Base-by-base conservation (phyloP, 805 yeast genomes). In the Metschnikowia kofuensis region DNA sequence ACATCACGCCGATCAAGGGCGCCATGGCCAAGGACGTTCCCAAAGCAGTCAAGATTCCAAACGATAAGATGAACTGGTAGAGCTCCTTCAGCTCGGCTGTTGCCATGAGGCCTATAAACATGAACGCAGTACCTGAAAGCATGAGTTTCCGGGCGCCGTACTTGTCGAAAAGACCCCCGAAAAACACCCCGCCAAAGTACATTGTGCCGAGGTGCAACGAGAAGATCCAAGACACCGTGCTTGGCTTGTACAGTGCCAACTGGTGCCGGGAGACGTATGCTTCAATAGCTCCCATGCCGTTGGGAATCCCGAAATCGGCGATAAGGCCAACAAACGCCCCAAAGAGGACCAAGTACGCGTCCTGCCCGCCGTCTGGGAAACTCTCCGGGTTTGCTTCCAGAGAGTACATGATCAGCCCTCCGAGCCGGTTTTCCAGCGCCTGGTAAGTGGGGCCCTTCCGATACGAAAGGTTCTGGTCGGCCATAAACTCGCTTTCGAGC, bases 11-110 rank as follows among this genome's bases (percentile, higher is more conserved):
- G 29, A 79, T 62, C 42, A 76, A 62, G 4, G 80, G 71, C 4
- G 74, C 61, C 64, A 77, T 74, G 26, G 73, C 60, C 48, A 77
- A 49, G 1, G 75, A 66, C 4, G 70, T 59, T 1, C 79, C 80
- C 1, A 76, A 44, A 0, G 82, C 80, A 12, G 50, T 47, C 26
- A 47, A 35, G 10, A 77, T 57, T 30, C 85, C 78, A 60, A 78
- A 81, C 8, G 79, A 70, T 12, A 82, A 60, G 34, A 83, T 67
- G 47, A 82, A 75, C 49, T 82, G 85, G 56, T 73, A 77, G 13
- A 76, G 67, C 9, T 67, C 59, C 2, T 63, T 62, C 38, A 78
- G 74, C 42, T 67, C 70, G 0, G 76, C 80, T 7, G 78, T 74
- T 2, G 76, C 71, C 51, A 77, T 61, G 35, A 76, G 48, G 1